Conservation (phyloP, 2,329 filamentous ascomycete species). For the Botrytis paeoniae region DNA sequence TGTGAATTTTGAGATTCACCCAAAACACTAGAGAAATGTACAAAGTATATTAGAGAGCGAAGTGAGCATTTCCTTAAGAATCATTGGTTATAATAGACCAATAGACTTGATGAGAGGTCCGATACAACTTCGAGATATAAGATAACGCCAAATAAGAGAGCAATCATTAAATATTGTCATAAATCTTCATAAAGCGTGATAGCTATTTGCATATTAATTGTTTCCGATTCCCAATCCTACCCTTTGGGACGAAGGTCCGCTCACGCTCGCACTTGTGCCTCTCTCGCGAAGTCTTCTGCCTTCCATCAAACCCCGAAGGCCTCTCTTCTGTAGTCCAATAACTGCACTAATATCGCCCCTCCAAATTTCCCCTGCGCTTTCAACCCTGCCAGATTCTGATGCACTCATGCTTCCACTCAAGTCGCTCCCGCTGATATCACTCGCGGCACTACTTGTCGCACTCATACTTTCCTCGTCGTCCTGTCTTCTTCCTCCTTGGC, state of each 20-base stretch:
- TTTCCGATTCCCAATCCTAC: conserved; percentile 53
- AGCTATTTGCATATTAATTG: conserved; percentile 12
- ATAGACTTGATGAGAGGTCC: background rate
- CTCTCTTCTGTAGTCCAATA: conserved; percentile 92
- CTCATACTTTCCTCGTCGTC: conserved; percentile 39
- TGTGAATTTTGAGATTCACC: background rate
- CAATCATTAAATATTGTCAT: conserved; percentile 21
- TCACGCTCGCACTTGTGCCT: conserved; percentile 45
- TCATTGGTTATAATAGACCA: background rate
- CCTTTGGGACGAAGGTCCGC: conserved; percentile 38
- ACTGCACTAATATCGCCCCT: conserved; percentile 78
- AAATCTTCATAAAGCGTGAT: conserved; percentile 19
- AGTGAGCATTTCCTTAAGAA: background rate
- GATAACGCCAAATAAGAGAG: conserved; percentile 13
- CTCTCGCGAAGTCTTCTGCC: conserved; percentile 80
- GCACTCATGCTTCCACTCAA: conserved; percentile 38
- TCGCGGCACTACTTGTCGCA: conserved; percentile 32
- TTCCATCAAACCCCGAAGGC: conserved; percentile 90
- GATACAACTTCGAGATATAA: background rate
- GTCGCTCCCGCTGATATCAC: conserved; percentile 34
- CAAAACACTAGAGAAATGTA: background rate
- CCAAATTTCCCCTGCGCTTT: conserved; percentile 66
- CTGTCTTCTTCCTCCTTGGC: conserved; percentile 35
- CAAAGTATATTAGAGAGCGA: background rate
- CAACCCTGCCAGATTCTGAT: conserved; percentile 41